Base-by-base conservation (phyloP, 1,284 basidiomycete genomes). In the Fistulina hepatica region DNA sequence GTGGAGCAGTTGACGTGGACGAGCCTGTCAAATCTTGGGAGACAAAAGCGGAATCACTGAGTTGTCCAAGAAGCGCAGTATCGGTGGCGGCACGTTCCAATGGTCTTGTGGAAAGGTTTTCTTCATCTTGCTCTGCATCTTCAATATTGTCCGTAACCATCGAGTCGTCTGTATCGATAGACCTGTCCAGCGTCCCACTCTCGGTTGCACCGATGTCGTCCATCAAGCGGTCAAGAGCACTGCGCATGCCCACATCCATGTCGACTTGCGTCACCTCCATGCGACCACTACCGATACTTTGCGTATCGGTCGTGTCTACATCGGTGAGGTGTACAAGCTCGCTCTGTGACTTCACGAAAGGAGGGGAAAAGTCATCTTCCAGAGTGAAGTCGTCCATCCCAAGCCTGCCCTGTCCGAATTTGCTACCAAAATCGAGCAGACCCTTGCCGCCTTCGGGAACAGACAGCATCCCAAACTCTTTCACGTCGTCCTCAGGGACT, bases 211-310 rank as follows among this genome's bases (percentile, higher is more conserved):
- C 65, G 23, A 84, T 81, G 45, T 83, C 73, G 42, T 82, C 78
- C 71, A 83, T 81, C 24, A 88, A 63, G 40, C 77, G 62, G 51
- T 88, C 84, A 35, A 88, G 64, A 4, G 82, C 83, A 47, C 79
- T 83, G 47, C 70, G 66, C 70, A 82, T 80, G 39, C 83, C 79
- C 64, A 70, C 67, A 41, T 72, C 70, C 9, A 83, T 68, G 47
- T 77, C 70, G 11, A 59, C 54, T 20, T 52, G 43, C 20, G 50
- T 50, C 12, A 52, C 48, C 10, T 48, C 50, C 15, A 52, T 47
- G 21, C 43, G 22, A 6, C 22, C 37, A 13, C 21, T 33, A 21
- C 41, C 32, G 32, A 37, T 46, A 26, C 43, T 33, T 37, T 46
- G 40, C 25, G 36, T 26, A 30, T 21, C 33, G 27, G 33, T 23